Evolutionary conservation across 768 basidiomycete species (phyloP).

Genomic region (Boletus pseudo-olivaceus): DNA sequence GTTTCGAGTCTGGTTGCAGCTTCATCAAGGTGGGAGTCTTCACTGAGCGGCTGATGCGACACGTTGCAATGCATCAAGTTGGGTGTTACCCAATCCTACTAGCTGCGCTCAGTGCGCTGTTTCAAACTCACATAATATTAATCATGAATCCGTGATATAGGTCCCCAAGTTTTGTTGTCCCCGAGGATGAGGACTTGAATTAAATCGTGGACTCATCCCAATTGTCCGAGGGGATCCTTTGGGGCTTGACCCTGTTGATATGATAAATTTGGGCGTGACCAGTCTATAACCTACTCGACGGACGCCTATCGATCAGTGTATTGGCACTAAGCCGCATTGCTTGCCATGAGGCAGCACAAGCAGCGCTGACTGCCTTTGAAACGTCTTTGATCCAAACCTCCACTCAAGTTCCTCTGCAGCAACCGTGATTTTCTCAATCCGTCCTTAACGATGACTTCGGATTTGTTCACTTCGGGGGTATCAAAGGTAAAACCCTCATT

Average conservation of each 20-base stretch:
- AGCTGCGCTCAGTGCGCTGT: no score
- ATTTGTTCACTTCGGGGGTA: neutral
- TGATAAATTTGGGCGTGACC: neutral
- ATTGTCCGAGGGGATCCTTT: slow-evolving; percentile 6
- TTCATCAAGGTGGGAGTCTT: neutral
- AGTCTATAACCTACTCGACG: neutral
- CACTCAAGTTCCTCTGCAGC: slow-evolving; percentile 5
- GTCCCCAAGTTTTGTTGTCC: neutral
- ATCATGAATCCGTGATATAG: neutral
- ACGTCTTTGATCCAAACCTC: slow-evolving; percentile 2
- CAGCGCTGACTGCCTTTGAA: slow-evolving; percentile 4
- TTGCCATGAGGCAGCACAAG: slow-evolving; percentile 25
- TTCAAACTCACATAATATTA: slow-evolving; percentile 6
- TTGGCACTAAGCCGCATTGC: slow-evolving; percentile 14
- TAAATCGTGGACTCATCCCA: neutral
- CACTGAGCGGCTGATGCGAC: slow-evolving; percentile 6
- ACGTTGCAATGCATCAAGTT: slow-evolving; percentile 13
- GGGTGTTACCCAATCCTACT: slow-evolving; percentile 2
- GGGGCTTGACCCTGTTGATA: slow-evolving; percentile 6
- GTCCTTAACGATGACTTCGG: slow-evolving; percentile 8
- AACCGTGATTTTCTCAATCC: neutral
- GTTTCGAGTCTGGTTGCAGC: neutral
- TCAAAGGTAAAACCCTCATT: slow-evolving; percentile 9
- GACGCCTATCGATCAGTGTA: slow-evolving; percentile 9
- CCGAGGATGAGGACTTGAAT: neutral